Evolutionary conservation across 1,284 basidiomycete species (phyloP), one percentile per base, ranked within the genome.

Genomic region (Schizophyllum commune): DNA sequence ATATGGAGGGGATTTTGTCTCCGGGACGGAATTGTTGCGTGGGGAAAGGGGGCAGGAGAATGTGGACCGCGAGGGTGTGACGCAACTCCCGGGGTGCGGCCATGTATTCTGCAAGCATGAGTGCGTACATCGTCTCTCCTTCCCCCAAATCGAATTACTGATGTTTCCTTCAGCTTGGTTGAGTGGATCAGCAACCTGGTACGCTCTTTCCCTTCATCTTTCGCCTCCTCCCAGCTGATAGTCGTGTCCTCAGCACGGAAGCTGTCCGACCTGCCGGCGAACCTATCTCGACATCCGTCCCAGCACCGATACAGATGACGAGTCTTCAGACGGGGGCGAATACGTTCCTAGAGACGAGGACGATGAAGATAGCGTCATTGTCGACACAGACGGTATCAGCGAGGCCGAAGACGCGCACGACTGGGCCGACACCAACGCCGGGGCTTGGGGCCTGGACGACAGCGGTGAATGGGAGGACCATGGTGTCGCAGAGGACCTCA

Each of bases 91-190:
- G 1, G 74, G 71, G 2, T 89, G 87, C 67, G 83, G 83, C 0
- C 87, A 89, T 72, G 67, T 85, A 6, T 89, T 89, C 68, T 89
- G 86, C 68, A 73, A 78, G 60, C 77, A 79, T 68, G 86, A 88
- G 86, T 88, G 67, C 66, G 83, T 72, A 21, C 9, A 27, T 56
- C 59, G n/a, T 52, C 63, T 39, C 51, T 34, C 65, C 57, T 56
- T 34, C 52, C 21, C 52, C 33, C 53, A 32, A n/a, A 52, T 11
- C 55, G 52, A 65, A 15, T 58, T 5, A 54, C 34, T 32, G 47
- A 52, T 34, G 55, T 61, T 61, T 47, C 33, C 27, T 56, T 47
- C 57, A 88, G 86, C 68, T 70, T 89, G 34, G 73, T 77, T 7
- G 81, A 86, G 69, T 89, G 87, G 86, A 85, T 89, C 62, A 73